Evolutionary conservation across 108 stramenopile species (phyloP).

Genomic region (Skeletonema menzelii): DNA sequence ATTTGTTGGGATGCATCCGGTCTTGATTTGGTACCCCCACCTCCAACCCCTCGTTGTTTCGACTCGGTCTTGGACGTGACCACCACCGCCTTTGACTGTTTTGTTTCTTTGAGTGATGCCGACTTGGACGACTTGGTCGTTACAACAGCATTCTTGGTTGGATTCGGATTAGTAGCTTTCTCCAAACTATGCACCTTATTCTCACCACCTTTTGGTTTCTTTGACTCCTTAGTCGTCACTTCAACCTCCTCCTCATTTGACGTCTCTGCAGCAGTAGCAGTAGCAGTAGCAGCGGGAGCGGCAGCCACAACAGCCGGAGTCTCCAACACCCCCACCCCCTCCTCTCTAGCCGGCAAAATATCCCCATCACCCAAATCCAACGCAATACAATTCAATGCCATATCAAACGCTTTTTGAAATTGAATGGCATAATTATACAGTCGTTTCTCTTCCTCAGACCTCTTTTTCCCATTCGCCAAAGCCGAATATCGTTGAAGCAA

Average conservation of each 20-base stretch:
- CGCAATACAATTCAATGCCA: constrained; percentile 30
- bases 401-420: constrained; percentile 20
- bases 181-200: background rate
- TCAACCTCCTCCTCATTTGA: background rate
- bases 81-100: background rate
- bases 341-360: background rate
- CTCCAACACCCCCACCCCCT: background rate
- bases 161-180: background rate
- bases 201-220: background rate
- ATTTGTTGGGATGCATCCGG: background rate
- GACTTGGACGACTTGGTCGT: background rate
- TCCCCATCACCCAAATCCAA: background rate
- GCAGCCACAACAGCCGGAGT: background rate
- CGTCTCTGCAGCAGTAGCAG: background rate
- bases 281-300: background rate
- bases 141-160: background rate
- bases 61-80: background rate
- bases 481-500: background rate
- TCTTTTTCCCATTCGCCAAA: background rate
- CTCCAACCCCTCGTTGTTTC: background rate
- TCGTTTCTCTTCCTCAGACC: background rate
- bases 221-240: background rate
- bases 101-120: background rate
- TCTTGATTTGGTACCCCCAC: background rate
- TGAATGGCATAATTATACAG: background rate